Base-by-base conservation (phyloP, 306 rosid species). In the Sesbania bispinosa region DNA sequence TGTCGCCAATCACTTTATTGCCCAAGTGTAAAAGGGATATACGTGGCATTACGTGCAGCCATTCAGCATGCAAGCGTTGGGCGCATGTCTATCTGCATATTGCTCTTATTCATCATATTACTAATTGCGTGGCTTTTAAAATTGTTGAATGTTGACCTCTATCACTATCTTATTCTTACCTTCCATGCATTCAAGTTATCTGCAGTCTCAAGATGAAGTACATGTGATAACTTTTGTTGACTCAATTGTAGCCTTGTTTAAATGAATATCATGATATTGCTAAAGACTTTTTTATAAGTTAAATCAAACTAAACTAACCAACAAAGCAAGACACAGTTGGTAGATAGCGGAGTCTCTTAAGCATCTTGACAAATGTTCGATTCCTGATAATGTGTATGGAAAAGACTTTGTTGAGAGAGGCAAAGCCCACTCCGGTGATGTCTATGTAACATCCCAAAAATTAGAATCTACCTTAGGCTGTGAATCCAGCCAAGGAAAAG, bases 61-160 rank as follows among this genome's bases (percentile, higher is more conserved):
- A 69, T 69, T 27, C 16, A 10, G 14, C 73, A 61, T 50, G 72
- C 15, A 27, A 61, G 51, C 51, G 65, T 39, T 32, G 64, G 29
- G 57, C 24, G 38, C 64, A 43, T 20, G 74, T 64, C 11, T 43
- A 41, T 71, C 9, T 41, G n/a, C 55, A 46, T 36, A 14, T 21
- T 20, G 36, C 29, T 32, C 6, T 41, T 45, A 14, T 46, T 43
- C 26, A 30, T 57, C 33, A 41, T 26, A 62, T 73, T 32, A n/a
- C n/a, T n/a, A n/a, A n/a, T n/a, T n/a, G n/a, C n/a, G n/a, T 71
- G 2, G 24, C 24, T 29, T 58, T 53, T 53, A 41, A 5, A 39
- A 4, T 78, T 16, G 69, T 71, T 67, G 6, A 71, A 45, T 45
- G 29, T 71, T 78, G 78, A 72, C 74, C 36, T 24, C 50, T 23